Evolutionary conservation across 2,329 filamentous ascomycete genomes (phyloP), one percentile per base, ranked within the genome.

Genomic region (Phoma sp.): DNA sequence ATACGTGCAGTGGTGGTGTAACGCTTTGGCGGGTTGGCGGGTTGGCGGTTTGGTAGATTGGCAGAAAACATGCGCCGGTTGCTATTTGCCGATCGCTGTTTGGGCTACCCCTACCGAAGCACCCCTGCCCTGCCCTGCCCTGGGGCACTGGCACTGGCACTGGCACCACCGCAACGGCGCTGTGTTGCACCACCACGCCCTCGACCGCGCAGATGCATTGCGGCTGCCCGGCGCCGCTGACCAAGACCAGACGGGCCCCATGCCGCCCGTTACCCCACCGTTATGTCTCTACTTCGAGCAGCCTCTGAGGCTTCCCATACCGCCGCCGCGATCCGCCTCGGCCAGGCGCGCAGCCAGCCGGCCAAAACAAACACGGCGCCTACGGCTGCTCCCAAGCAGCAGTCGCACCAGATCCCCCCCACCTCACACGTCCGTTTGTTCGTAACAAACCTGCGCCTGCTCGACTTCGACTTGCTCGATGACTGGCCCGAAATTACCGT

Each of bases 401-500:
- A 61, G 18, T 51, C 64, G 7, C 24, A 48, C 13, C 70, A 69
- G 36, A 60, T 61, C 11, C 37, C 67, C 22, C 58, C 67, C 8
- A 54, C 65, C 18, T 66, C 71, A 14, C 68, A 73, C 45, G 55
- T 70, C 47, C 64, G 59, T 13, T 80, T 92, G 9, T 95, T 97
- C 71, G 79, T 96, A 47, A 91, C 88, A 32, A 96, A 96, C 70
- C 76, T 97, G 36, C 89, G 88, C 35, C 83, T 98, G 3, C 82
- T 99, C 24, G 86, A 96, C 66, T 83, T 98, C 27, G 89, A 96
- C 67, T 78, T 83, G 44, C 82, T 82, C 0, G 79, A 85, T 0
- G 91, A 96, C 75, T 97, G 93, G 90, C 93, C 93, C 0, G 82
- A 77, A 14, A 89, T 97, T 52, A 86, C 84, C 1, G 71, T 81